phyloP scores from a whole-genome alignment of 2,329 filamentous ascomycete species.

The Hypocreales sp. region DNA sequence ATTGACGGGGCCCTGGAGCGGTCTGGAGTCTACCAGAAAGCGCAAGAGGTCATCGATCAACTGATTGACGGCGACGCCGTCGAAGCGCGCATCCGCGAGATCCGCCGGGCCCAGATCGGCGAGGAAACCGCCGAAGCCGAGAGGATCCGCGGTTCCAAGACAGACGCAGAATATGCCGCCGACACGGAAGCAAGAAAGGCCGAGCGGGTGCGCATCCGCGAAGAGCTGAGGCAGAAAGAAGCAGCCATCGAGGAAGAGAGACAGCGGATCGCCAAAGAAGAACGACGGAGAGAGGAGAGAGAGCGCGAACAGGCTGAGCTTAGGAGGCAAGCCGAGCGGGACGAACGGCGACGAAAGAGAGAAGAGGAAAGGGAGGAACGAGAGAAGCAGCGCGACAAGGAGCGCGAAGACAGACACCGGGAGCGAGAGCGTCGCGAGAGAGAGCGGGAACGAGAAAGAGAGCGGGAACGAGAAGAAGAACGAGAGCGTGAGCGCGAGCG shows the following conservation, averaged over 20 bases:
- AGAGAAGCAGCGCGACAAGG: slow-evolving; percentile 21
- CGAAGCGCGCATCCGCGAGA: slow-evolving; percentile 52
- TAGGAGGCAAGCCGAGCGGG: slow-evolving; percentile 33
- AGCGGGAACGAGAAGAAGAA: slow-evolving; percentile 7
- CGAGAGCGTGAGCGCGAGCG: slow-evolving; percentile 14
- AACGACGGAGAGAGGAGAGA: slow-evolving; percentile 33
- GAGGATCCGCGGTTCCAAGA: slow-evolving; percentile 48
- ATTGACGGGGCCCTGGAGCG: slow-evolving; percentile 68
- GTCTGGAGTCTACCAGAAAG: slow-evolving; percentile 58
- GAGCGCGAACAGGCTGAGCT: slow-evolving; percentile 33
- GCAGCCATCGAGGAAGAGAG: slow-evolving; percentile 47
- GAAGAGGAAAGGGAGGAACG: slow-evolving; percentile 33
- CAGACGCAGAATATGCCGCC: slow-evolving; percentile 56
- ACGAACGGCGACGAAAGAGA: slow-evolving; percentile 31
- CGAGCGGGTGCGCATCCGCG: slow-evolving; percentile 45
- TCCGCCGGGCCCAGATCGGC: slow-evolving; percentile 53
- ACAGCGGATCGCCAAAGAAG: slow-evolving; percentile 38
- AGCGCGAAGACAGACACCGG: slow-evolving; percentile 21
- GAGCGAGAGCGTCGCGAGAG: slow-evolving; percentile 20
- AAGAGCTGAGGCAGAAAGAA: slow-evolving; percentile 43
- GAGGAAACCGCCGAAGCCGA: slow-evolving; percentile 53
- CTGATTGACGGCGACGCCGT: slow-evolving; percentile 55
- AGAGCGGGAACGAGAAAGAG: slow-evolving; percentile 15
- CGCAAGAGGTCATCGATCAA: slow-evolving; percentile 49
- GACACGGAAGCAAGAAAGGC: slow-evolving; percentile 46